These are phyloP conservation scores for Albizia julibrissin DNA, from an alignment of 306 rosid species.

Conservation along the genomic window DNA sequence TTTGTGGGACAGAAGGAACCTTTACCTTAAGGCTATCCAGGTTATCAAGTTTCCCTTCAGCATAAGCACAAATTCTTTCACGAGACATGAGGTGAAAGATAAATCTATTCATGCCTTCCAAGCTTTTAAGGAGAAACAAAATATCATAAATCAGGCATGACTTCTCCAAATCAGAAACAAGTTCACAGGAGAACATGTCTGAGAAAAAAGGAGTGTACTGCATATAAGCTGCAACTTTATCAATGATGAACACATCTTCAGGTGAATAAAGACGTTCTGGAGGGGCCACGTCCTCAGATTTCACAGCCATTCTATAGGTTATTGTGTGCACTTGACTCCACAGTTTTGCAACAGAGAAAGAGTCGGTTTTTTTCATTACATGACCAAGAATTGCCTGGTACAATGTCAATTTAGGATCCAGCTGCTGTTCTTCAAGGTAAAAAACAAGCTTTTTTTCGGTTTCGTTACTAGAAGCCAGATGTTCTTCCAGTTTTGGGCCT, in stretches of 20 bases:
- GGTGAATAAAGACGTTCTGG: slow-evolving; percentile 40
- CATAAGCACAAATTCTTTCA: slow-evolving; percentile 79
- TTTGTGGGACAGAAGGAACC: slow-evolving; percentile 65
- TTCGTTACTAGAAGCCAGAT: slow-evolving; percentile 48
- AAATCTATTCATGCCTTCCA: slow-evolving; percentile 80
- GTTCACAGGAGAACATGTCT: slow-evolving; percentile 61
- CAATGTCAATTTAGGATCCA: slow-evolving; percentile 61
- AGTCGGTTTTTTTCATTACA: slow-evolving; percentile 65
- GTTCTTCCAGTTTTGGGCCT: slow-evolving; percentile 43
- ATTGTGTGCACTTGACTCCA: slow-evolving; percentile 80
- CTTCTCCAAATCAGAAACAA: slow-evolving; percentile 76
- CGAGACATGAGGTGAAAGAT: slow-evolving; percentile 72
- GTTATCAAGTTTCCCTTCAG: slow-evolving; percentile 73
- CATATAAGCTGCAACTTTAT: slow-evolving; percentile 45
- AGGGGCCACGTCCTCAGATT: slow-evolving; percentile 37
- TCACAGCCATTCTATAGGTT: slow-evolving; percentile 59
- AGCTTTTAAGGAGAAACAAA: slow-evolving; percentile 72
- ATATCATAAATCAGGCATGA: slow-evolving; percentile 71
- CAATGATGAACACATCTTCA: slow-evolving; percentile 37
- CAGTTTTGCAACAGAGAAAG: slow-evolving; percentile 48
- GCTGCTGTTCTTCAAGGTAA: slow-evolving; percentile 71
- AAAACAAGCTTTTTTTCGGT: slow-evolving; percentile 62
- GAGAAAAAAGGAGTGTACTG: slow-evolving; percentile 65
- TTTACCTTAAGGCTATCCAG: slow-evolving; percentile 60
- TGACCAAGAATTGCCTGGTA: slow-evolving; percentile 86